A percentile compares a stretch with the other conserved stretches of the same genome.
phyloP scores from a whole-genome alignment of 2,329 filamentous ascomycete species.

The Penicillium sp. region DNA sequence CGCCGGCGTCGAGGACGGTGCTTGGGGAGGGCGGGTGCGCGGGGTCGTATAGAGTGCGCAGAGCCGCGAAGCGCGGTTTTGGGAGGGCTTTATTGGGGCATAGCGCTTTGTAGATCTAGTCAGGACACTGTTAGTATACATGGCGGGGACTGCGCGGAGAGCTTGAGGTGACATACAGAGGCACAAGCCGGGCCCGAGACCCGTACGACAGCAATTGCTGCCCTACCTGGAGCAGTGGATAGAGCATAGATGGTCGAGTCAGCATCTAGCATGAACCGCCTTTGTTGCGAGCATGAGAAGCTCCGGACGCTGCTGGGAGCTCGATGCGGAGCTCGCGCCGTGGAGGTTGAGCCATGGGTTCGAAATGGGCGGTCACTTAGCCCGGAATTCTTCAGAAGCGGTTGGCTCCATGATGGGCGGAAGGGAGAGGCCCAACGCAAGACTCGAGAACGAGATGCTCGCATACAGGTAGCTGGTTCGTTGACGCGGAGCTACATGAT shows the following conservation, averaged over 20 bases:
- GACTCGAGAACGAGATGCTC: constrained; percentile 22
- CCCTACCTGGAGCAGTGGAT: constrained; percentile 80
- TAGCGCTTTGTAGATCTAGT: constrained; percentile 64
- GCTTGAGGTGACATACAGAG: constrained; percentile 51
- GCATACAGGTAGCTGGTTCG: constrained; percentile 29
- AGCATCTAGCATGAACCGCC: constrained; percentile 25
- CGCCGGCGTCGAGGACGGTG: constrained; percentile 69
- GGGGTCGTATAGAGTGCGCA: constrained; percentile 73
- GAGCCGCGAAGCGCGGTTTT: constrained; percentile 64
- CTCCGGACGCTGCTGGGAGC: constrained; percentile 10
- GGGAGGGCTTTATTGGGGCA: constrained; percentile 59
- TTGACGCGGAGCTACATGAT: background rate
- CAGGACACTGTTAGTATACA: constrained; percentile 6
- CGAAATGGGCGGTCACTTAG: constrained; percentile 14
- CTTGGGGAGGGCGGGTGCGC: constrained; percentile 35
- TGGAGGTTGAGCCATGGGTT: constrained; percentile 10
- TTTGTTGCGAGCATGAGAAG: constrained; percentile 25
- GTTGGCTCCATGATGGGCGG: constrained; percentile 26
- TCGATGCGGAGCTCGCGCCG: constrained; percentile 5
- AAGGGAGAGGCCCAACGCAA: constrained; percentile 30
- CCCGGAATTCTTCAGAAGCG: background rate
- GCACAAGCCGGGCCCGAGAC: constrained; percentile 78
- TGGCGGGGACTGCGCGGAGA: background rate
- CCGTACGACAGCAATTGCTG: constrained; percentile 87
- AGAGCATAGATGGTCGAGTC: constrained; percentile 82